Evolutionary conservation across 2,329 filamentous ascomycete genomes (phyloP).

Genomic region (Sporothrix luriei): DNA sequence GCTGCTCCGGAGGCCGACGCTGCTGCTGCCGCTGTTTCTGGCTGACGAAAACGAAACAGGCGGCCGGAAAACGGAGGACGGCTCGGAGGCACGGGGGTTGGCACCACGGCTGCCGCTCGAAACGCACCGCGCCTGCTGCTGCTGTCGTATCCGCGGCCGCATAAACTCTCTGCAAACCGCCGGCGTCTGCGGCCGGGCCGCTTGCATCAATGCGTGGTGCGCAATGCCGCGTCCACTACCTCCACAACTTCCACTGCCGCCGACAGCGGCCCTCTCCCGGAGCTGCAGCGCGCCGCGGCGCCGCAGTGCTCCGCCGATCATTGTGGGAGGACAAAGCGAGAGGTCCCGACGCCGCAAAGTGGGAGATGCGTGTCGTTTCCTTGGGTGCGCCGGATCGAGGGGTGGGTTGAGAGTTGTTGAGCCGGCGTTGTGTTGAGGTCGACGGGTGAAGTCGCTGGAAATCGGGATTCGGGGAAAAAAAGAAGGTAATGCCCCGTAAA

Average conservation of each 20-base stretch:
- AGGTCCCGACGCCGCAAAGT: neutral
- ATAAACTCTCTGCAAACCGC: neutral
- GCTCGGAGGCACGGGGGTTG: constrained; percentile 15
- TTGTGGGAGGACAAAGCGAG: constrained; percentile 20
- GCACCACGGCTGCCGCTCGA: neutral
- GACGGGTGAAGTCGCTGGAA: constrained; percentile 29
- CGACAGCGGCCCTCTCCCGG: constrained; percentile 30
- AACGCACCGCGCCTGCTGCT: constrained; percentile 12
- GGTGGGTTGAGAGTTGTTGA: neutral
- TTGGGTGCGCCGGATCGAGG: neutral
- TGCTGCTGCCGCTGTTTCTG: neutral
- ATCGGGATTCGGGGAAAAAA: constrained; percentile 12
- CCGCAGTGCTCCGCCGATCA: constrained; percentile 35
- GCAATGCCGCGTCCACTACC: neutral
- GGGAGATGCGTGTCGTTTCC: neutral
- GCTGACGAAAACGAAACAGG: neutral
- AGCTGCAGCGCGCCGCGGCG: constrained; percentile 34
- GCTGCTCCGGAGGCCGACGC: neutral
- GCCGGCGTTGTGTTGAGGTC: neutral
- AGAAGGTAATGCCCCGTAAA: constrained; percentile 15
- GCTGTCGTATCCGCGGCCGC: constrained; percentile 25
- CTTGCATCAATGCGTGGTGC: neutral
- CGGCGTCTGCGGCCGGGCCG: constrained; percentile 3
- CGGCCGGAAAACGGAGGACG: neutral
- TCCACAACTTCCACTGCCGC: constrained; percentile 21